phyloP scores from a whole-genome alignment of 768 basidiomycete species.

The Mycena vulgaris region DNA sequence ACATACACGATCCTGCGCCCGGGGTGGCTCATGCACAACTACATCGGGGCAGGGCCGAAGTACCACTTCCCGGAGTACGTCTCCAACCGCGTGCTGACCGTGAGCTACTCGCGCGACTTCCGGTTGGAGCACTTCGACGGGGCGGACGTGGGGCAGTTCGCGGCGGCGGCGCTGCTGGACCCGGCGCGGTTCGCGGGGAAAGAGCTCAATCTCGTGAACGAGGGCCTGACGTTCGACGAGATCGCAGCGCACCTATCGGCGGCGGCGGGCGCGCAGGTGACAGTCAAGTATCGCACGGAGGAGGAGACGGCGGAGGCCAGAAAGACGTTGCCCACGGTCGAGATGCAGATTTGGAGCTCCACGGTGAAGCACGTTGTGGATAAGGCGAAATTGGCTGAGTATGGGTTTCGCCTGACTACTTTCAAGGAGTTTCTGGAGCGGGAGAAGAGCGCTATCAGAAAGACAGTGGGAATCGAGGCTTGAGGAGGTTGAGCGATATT shows the following conservation, averaged over 20 bases:
- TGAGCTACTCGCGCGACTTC: constrained; percentile 26
- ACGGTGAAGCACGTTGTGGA: neutral
- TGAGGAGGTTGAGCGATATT: no score
- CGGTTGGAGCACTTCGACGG: constrained; percentile 24
- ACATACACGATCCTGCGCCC: constrained; percentile 34
- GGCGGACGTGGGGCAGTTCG: constrained; percentile 32
- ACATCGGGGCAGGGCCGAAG: constrained; percentile 1
- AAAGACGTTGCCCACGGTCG: constrained; percentile 18
- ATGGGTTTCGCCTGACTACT: constrained; percentile 25
- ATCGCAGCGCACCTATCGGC: constrained; percentile 24
- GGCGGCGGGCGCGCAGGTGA: constrained; percentile 28
- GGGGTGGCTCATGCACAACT: constrained; percentile 34
- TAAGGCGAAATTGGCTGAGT: constrained; percentile 11
- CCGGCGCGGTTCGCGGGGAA: constrained; percentile 13
- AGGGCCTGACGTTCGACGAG: constrained; percentile 29
- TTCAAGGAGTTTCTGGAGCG: constrained; percentile 35
- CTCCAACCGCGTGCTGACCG: constrained; percentile 20
- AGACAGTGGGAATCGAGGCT: constrained; percentile 20
- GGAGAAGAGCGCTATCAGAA: constrained; percentile 28
- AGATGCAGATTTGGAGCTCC: constrained; percentile 19
- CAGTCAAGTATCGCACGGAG: constrained; percentile 25
- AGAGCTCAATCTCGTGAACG: constrained; percentile 25
- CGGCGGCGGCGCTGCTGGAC: constrained; percentile 27
- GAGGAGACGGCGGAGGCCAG: constrained; percentile 23
- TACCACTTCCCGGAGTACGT: constrained; percentile 32